Evolutionary conservation across 2,329 filamentous ascomycete species (phyloP), one percentile per base, ranked within the genome.

Genomic region (Beauveria bassiana): DNA sequence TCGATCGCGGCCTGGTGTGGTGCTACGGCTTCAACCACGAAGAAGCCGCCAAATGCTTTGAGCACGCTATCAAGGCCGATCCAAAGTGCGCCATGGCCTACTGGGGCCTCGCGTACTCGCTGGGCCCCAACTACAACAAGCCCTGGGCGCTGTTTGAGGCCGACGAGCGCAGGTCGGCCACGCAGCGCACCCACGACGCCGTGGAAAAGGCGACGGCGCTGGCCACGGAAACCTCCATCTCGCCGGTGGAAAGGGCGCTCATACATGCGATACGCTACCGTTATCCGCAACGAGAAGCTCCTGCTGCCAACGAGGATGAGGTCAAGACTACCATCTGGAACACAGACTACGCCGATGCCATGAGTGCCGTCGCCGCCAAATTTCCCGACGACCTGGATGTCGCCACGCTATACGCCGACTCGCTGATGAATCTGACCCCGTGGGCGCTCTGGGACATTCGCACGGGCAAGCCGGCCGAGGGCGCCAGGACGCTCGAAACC

Each of bases 111-210:
- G 86, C 89, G 0, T 92, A 89, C 69, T 78, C 86, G 1, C 74
- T 89, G 0, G 90, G 89, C 0, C 89, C 90, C 3, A 92, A 93
- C 68, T 86, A 86, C 71, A 84, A 93, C 75, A 91, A 92, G 68
- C 86, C 89, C 0, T 92, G 90, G 90, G 81, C 84, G 31, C 79
- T 84, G 26, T 91, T 92, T 65, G 87, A 88, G 59, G 73, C 79
- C 1, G 72, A 77, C 0, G 89, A 92, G 65, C 75, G 87, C 5
- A 71, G 77, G 12, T 71, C 68, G 0, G 81, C 79, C 0, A 74
- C 88, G 5, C 65, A 68, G 22, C 65, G 69, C 42, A 73, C 73
- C 0, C 70, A 74, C 47, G 55, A 61, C 2, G 72, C 73, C 24
- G 64, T 73, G 2, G 64, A 65, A 22, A 62, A 67, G 50, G 74